Evolutionary conservation across 805 yeast genomes (phyloP).

Genomic region (Kuraishia capsulata): DNA sequence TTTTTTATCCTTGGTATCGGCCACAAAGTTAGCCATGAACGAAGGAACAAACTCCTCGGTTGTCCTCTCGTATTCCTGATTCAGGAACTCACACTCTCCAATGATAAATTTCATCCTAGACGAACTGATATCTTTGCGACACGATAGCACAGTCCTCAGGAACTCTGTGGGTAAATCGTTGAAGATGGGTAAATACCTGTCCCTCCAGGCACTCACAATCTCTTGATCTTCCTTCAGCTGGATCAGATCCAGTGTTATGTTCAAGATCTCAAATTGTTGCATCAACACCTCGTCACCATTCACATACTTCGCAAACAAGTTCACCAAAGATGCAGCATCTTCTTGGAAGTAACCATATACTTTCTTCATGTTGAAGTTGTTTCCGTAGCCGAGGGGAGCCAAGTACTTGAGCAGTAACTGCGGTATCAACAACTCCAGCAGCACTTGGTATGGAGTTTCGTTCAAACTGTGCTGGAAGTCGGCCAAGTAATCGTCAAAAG

Average conservation of each 20-base stretch:
- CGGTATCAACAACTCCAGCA: conserved; percentile 45
- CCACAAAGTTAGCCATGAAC: conserved; percentile 9
- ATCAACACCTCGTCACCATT: conserved; percentile 31
- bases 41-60: conserved; percentile 1
- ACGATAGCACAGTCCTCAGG: conserved; percentile 52
- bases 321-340: conserved; percentile 51
- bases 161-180: conserved; percentile 73
- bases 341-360: conserved; percentile 41
- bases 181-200: conserved; percentile 50
- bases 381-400: conserved; percentile 31
- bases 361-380: conserved; percentile 16
- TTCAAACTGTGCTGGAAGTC: conserved; percentile 51
- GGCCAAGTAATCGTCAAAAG: conserved; percentile 63
- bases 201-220: conserved; percentile 45
- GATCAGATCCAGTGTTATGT: conserved; percentile 49
- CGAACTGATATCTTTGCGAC: conserved; percentile 27
- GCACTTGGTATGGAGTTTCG: conserved; percentile 42
- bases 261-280: conserved; percentile 48
- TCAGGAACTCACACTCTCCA: conserved; percentile 13
- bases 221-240: conserved; percentile 35
- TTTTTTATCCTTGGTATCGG: neutral
- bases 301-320: conserved; percentile 37
- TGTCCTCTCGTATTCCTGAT: conserved; percentile 4
- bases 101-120: conserved; percentile 14
- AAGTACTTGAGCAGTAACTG: conserved; percentile 29